phyloP scores from a whole-genome alignment of 345 rosid species.

The Eutrema yunnanense region DNA sequence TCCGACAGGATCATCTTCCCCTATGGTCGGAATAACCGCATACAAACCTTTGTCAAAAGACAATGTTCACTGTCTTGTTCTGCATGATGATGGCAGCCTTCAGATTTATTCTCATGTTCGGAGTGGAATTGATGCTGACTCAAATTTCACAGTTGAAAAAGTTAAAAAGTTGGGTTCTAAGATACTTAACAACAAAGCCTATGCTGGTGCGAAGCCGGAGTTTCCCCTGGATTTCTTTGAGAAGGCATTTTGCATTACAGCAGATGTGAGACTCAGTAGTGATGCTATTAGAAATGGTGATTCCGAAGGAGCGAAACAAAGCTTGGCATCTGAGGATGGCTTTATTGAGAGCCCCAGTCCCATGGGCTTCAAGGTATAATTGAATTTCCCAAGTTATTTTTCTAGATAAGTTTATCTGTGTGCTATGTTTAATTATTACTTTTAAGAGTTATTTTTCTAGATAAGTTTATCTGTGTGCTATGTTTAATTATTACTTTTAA shows the following conservation, averaged over 20 bases:
- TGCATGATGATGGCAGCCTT: conserved; percentile 98
- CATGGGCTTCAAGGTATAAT: conserved; percentile 81
- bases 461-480: not conserved
- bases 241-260: conserved; percentile 83
- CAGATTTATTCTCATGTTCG: conserved; percentile 80
- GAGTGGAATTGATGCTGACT: conserved; percentile 51
- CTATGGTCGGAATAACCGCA: conserved; percentile 88
- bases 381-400: not conserved
- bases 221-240: conserved; percentile 98
- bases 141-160: conserved; percentile 69
- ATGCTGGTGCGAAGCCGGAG: conserved; percentile 76
- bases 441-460: conserved; percentile 1
- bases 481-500: conserved; percentile 3
- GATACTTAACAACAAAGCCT: conserved; percentile 77
- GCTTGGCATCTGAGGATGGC: conserved; percentile 89
- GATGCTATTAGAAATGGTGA: conserved; percentile 93
- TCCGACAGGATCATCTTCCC: conserved; percentile 70
- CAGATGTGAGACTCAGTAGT: conserved; percentile 87
- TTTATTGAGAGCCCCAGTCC: conserved; percentile 83
- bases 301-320: conserved; percentile 88
- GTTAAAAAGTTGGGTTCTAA: conserved; percentile 81
- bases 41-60: conserved; percentile 93
- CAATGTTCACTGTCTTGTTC: conserved; percentile 85
- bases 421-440: conserved; percentile 7
- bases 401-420: not conserved